Base-by-base conservation (phyloP, 108 stramenopile species). In the Conticribra guillardii region DNA sequence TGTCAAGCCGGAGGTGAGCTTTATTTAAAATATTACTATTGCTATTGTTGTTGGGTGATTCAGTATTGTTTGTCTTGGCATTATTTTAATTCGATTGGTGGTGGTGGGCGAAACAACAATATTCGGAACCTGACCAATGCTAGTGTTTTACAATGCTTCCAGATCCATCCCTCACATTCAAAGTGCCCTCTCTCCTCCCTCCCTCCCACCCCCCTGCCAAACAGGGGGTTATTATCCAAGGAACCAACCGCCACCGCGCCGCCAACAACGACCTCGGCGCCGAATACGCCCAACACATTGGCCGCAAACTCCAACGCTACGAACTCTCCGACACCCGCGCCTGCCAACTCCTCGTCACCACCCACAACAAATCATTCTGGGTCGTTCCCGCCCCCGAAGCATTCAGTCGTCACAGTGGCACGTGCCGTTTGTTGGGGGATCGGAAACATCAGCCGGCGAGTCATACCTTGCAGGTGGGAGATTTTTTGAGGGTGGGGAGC, bases 331-430 rank as follows among this genome's bases (percentile, higher is more conserved):
- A 97, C 67, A 88, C 91, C 8, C 82, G 93, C 17, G 93, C 93
- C 37, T 94, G 90, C 82, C 92, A 95, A 64, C 66, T 97, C n/a
- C 75, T 97, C 33, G 92, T 97, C 15, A 90, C 93, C 15, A 93
- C 92, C 27, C 91, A 92, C 51, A 73, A 60, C 24, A 90, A 97
- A 64, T 87, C 81, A 51, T 98, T 91, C 69, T 95, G 92, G 81
- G 94, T 94, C 7, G 94, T 97, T 8, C 94, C 98, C n/a, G 96
- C 96, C 2, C 96, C 98, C 3, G 98, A 98, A 77, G 94, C 95
- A 1, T 98, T 98, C 73, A 92, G 90, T 45, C 92, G 96, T 24
- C 97, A 97, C 74, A 95, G 96, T 0, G 97, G 97, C 49, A 98
- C 96, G 18, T 98, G 97, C 57, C 87, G 93, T 29, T 67, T 98